phyloP scores from a whole-genome alignment of 2,329 filamentous ascomycete genomes.

The Colletotrichum sublineola region DNA sequence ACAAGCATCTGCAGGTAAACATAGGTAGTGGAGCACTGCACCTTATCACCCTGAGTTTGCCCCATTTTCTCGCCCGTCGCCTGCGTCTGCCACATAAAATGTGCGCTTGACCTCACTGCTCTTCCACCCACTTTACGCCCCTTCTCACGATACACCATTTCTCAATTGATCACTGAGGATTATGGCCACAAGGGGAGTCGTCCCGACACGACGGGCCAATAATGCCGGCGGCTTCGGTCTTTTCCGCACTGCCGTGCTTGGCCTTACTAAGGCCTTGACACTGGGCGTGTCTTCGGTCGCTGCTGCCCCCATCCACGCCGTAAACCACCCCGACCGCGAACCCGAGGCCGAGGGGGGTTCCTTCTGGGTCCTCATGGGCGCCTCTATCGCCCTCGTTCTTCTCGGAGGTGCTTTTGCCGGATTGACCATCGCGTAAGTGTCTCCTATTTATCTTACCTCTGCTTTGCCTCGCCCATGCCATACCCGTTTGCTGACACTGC shows the following conservation, averaged over 20 bases:
- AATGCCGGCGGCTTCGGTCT: constrained; percentile 53
- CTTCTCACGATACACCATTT: constrained; percentile 23
- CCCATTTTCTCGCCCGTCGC: constrained; percentile 35
- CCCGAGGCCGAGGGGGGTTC: constrained; percentile 71
- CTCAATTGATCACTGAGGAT: constrained; percentile 32
- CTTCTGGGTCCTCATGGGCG: constrained; percentile 84
- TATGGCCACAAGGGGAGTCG: constrained; percentile 41
- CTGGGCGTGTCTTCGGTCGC: constrained; percentile 63
- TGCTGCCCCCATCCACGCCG: constrained; percentile 58
- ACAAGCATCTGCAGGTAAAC: constrained; percentile 41
- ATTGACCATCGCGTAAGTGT: constrained; percentile 83
- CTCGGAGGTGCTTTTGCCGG: constrained; percentile 94
- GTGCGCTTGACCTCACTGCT: constrained; percentile 39
- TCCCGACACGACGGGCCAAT: constrained; percentile 37
- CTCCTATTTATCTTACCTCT: not conserved
- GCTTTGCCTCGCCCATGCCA: not conserved
- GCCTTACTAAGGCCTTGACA: constrained; percentile 65
- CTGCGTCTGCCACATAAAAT: constrained; percentile 42
- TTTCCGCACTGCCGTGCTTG: constrained; percentile 64
- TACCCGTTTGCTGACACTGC: constrained; percentile 37
- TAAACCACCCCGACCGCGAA: constrained; percentile 57
- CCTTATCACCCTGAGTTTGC: constrained; percentile 27
- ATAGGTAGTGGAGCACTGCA: constrained; percentile 29
- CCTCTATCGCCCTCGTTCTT: constrained; percentile 85
- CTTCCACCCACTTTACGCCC: constrained; percentile 16